These are phyloP conservation scores for Boletus holoroseus DNA, from an alignment of 1,284 basidiomycete genomes.

Conservation along the genomic window DNA sequence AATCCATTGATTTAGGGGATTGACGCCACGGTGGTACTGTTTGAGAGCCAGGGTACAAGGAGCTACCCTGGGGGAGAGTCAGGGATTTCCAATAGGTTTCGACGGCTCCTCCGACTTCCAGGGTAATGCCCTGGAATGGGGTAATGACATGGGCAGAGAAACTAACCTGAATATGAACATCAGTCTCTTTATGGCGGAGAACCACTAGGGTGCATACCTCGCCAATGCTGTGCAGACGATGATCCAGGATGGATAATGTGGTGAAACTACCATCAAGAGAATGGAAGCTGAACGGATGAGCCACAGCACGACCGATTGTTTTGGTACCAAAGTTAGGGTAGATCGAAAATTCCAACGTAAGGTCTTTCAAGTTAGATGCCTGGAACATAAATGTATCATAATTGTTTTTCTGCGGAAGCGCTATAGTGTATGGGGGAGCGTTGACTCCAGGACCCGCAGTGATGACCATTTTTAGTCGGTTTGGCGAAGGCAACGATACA, in stretches of 20 bases:
- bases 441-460: slow-evolving; percentile 72
- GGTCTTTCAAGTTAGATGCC: slow-evolving; percentile 56
- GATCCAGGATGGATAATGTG: slow-evolving; percentile 80
- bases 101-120: slow-evolving; percentile 93
- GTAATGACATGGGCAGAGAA: slow-evolving; percentile 88
- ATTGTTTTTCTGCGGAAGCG: slow-evolving; percentile 78
- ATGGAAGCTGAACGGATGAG: slow-evolving; percentile 72
- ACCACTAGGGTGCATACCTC: slow-evolving; percentile 52
- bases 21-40: slow-evolving; percentile 32
- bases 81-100: slow-evolving; percentile 98
- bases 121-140: slow-evolving; percentile 87
- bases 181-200: slow-evolving; percentile 6
- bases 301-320: slow-evolving; percentile 90
- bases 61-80: slow-evolving; percentile 47
- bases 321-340: slow-evolving; percentile 99
- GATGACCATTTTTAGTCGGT: slow-evolving; percentile 93
- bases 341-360: slow-evolving; percentile 89
- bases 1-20: slow-evolving; percentile 38
- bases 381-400: slow-evolving; percentile 89
- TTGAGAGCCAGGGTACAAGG: slow-evolving; percentile 32
- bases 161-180: slow-evolving; percentile 53
- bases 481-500: slow-evolving; percentile 57
- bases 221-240: slow-evolving; percentile 89
- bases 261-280: slow-evolving; percentile 47
- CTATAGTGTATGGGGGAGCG: slow-evolving; percentile 83